Evolutionary conservation across 2,329 filamentous ascomycete species (phyloP).

Genomic region (Chalaropsis ovoidea): DNA sequence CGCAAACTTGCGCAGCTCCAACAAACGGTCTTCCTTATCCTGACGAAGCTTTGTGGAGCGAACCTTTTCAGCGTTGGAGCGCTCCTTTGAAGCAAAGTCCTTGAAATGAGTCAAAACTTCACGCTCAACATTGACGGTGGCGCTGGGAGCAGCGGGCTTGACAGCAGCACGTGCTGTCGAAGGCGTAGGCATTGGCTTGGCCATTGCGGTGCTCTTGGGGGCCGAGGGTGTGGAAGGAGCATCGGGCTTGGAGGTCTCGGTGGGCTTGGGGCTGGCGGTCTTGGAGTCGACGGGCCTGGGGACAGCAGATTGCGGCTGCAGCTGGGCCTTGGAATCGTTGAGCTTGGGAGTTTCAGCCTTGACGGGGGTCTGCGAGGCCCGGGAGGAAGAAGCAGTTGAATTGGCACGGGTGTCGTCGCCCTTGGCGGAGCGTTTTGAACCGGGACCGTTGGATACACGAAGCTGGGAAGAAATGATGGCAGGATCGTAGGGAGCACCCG

Average conservation of each 20-base stretch:
- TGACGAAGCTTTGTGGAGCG: conserved; percentile 50
- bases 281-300: conserved; percentile 31
- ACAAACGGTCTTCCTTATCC: conserved; percentile 87
- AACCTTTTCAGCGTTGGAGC: conserved; percentile 46
- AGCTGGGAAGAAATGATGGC: conserved; percentile 86
- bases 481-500: conserved; percentile 70
- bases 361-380: conserved; percentile 16
- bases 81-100: conserved; percentile 50
- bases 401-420: conserved; percentile 8
- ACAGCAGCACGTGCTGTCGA: conserved; percentile 22
- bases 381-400: conserved; percentile 16
- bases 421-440: conserved; percentile 19
- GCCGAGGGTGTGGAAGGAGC: conserved; percentile 27
- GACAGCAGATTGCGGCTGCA: conserved; percentile 28
- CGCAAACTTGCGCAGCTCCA: conserved; percentile 91
- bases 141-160: conserved; percentile 39
- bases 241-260: conserved; percentile 29
- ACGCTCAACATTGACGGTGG: conserved; percentile 50
- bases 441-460: conserved; percentile 18
- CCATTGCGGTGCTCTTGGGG: conserved; percentile 16
- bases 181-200: conserved; percentile 21
- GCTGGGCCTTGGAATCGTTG: conserved; percentile 14
- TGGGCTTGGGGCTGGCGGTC: conserved; percentile 20
- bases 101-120: conserved; percentile 56
- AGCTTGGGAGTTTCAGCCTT: conserved; percentile 18